Evolutionary conservation across 495 filamentous ascomycete genomes (phyloP).

Genomic region (Neurospora sp.): DNA sequence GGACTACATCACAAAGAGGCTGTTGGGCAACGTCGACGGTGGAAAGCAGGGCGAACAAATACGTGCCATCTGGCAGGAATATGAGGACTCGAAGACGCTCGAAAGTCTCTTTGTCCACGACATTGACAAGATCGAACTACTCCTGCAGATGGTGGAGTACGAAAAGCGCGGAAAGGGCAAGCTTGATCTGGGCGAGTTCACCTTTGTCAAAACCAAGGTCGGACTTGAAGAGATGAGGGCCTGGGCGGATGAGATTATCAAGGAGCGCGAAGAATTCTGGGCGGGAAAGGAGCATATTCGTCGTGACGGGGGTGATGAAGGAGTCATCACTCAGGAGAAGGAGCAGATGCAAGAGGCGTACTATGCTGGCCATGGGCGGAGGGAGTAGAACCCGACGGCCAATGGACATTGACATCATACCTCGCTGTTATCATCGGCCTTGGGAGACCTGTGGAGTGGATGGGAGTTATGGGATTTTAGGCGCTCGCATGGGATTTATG

Average conservation of each 20-base stretch:
- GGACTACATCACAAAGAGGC: constrained; percentile 65
- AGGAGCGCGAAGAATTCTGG: constrained; percentile 73
- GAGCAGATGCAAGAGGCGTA: constrained; percentile 31
- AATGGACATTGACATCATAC: background rate
- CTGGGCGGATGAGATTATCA: constrained; percentile 68
- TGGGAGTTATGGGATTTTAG: background rate
- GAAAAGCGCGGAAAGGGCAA: constrained; percentile 57
- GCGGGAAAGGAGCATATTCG: constrained; percentile 31
- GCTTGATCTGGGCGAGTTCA: constrained; percentile 77
- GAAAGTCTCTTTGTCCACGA: constrained; percentile 91
- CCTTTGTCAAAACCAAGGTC: constrained; percentile 62
- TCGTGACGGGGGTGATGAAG: constrained; percentile 30
- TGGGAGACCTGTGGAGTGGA: background rate
- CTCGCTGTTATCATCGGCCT: background rate
- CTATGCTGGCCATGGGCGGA: constrained; percentile 21
- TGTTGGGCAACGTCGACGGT: constrained; percentile 66
- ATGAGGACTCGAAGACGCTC: constrained; percentile 73
- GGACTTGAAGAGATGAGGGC: constrained; percentile 64
- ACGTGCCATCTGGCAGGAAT: constrained; percentile 77
- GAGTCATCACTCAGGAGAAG: constrained; percentile 27
- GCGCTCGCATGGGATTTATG: background rate
- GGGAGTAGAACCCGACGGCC: constrained; percentile 10
- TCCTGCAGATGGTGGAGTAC: constrained; percentile 95
- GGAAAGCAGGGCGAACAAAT: constrained; percentile 59
- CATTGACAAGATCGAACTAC: constrained; percentile 89